Percentiles rank a stretch among this genome's conserved stretches.
Evolutionary conservation across 305 asterid genomes (phyloP).

Genomic region (Fraxinus greggii): DNA sequence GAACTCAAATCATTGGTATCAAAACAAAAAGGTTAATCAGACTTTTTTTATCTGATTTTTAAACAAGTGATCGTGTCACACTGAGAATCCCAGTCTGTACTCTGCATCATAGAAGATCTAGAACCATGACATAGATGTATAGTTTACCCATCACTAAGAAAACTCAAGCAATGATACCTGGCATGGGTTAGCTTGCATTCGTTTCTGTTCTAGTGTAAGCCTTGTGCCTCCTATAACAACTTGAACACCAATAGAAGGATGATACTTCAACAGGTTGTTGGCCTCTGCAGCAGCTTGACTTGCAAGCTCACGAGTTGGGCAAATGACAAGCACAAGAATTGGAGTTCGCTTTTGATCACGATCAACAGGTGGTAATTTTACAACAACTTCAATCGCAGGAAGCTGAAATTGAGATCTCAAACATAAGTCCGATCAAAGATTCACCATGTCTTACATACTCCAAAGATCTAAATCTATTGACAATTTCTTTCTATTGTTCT

Average conservation of each 20-base stretch:
- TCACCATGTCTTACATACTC: conserved; percentile 12
- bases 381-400: conserved; percentile 81
- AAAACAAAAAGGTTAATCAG: background rate
- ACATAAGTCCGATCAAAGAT: conserved; percentile 14
- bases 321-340: conserved; percentile 72
- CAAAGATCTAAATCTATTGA: background rate
- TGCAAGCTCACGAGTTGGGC: conserved; percentile 97
- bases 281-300: conserved; percentile 97
- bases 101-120: background rate
- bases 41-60: background rate
- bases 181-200: conserved; percentile 93
- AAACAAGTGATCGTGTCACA: background rate
- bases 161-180: conserved; percentile 43
- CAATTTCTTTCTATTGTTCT: background rate
- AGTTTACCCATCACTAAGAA: background rate
- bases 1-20: background rate
- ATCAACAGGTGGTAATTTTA: conserved; percentile 48
- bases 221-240: conserved; percentile 97
- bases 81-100: background rate
- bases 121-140: background rate
- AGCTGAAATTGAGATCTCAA: conserved; percentile 60
- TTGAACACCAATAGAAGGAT: conserved; percentile 91
- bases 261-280: conserved; percentile 76
- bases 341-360: conserved; percentile 76
- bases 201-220: conserved; percentile 80